These are phyloP conservation scores for Wallacemonas sp. DNA, from an alignment of 208 protist species.

Conservation along the genomic window DNA sequence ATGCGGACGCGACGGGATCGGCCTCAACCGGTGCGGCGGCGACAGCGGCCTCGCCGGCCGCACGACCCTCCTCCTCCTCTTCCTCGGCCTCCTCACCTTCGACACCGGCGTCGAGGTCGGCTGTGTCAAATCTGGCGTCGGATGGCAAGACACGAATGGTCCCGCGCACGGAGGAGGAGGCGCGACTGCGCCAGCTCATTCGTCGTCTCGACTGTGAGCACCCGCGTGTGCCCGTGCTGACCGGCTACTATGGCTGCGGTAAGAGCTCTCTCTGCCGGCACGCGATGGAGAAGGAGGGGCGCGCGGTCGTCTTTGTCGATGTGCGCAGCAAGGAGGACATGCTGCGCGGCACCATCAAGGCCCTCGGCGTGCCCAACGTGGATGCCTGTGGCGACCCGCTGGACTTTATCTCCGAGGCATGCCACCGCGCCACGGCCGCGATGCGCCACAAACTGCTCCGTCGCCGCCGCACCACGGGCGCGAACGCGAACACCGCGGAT, in stretches of 20 bases:
- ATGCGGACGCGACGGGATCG: background rate
- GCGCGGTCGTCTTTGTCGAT: constrained; percentile 76
- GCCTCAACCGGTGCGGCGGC: too few relatives aligned
- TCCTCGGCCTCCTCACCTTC: too few relatives aligned
- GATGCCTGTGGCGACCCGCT: constrained; percentile 86
- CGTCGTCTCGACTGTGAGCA: constrained; percentile 49
- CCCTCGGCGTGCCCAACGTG: constrained; percentile 76
- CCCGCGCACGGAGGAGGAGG: constrained; percentile 32
- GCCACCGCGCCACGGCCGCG: constrained; percentile 44
- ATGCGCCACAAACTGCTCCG: constrained; percentile 44
- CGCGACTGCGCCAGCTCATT: constrained; percentile 49
- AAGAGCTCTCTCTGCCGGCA: constrained; percentile 65
- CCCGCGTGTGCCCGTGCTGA: constrained; percentile 64
- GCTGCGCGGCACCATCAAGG: constrained; percentile 66
- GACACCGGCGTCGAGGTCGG: too few relatives aligned
- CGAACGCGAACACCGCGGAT: too few relatives aligned
- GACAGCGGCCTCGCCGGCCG: too few relatives aligned
- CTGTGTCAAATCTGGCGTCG: background rate
- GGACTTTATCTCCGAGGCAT: constrained; percentile 82
- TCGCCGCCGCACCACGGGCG: background rate
- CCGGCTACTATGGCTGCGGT: constrained; percentile 74
- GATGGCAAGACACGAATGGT: constrained; percentile 6
- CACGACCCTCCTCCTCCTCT: too few relatives aligned
- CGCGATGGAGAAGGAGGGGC: constrained; percentile 59
- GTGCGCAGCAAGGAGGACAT: constrained; percentile 74